These are phyloP conservation scores for Alternaria sp. DNA, from an alignment of 2,329 filamentous ascomycete species.

Conservation along the genomic window DNA sequence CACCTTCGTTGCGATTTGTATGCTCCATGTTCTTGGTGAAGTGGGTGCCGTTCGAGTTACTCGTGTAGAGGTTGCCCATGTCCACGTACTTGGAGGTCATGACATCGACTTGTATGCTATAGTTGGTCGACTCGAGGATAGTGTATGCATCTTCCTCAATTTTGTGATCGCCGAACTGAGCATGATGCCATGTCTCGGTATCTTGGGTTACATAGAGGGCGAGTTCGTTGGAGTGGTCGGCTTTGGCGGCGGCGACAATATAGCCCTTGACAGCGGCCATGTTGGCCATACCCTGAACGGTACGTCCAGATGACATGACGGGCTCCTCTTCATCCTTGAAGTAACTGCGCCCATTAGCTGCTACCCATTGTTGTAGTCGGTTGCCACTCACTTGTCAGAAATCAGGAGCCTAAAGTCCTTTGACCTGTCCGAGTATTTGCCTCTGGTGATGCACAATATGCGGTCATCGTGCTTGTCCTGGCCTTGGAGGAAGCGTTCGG, in stretches of 20 bases:
- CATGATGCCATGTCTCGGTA: constrained; percentile 85
- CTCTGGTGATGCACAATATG: constrained; percentile 80
- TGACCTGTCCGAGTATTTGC: constrained; percentile 73
- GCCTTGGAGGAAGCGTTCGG: constrained; percentile 75
- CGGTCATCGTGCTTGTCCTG: constrained; percentile 70
- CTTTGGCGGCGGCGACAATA: constrained; percentile 82
- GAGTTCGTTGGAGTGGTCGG: constrained; percentile 84
- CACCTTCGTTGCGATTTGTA: constrained; percentile 80
- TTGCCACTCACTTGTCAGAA: constrained; percentile 68
- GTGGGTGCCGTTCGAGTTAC: constrained; percentile 96
- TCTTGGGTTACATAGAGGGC: constrained; percentile 90
- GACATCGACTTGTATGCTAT: constrained; percentile 96
- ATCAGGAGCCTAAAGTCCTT: constrained; percentile 80
- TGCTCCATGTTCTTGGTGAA: constrained; percentile 92
- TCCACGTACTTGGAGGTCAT: constrained; percentile 72
- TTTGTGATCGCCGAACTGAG: constrained; percentile 87
- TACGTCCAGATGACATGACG: constrained; percentile 74
- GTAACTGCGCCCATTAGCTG: constrained; percentile 57
- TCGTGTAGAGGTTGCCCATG: constrained; percentile 91
- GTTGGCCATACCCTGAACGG: constrained; percentile 81
- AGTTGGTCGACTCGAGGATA: constrained; percentile 92
- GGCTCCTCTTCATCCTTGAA: constrained; percentile 77
- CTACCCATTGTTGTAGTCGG: neutral
- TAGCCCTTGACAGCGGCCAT: constrained; percentile 86
- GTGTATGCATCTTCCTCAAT: constrained; percentile 88